Evolutionary conservation across 176 grass and related monocot genomes (phyloP).

Genomic region (Alopecurus myosuroides): DNA sequence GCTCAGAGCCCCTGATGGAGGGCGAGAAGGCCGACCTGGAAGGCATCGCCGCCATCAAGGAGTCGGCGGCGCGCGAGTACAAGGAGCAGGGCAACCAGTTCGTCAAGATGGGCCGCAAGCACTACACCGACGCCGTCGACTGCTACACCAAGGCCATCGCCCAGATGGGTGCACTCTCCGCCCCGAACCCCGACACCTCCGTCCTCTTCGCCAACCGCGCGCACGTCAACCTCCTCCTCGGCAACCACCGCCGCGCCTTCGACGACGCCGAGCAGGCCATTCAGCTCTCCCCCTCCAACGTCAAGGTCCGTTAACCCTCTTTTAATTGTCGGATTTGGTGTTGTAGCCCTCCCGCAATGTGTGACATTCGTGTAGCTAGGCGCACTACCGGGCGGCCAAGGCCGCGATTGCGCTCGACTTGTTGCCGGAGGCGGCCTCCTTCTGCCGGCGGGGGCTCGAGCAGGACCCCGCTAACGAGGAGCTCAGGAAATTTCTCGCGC

Average conservation of each 20-base stretch:
- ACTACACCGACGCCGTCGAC: slow-evolving; percentile 69
- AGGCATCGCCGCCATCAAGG: slow-evolving; percentile 75
- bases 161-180: slow-evolving; percentile 46
- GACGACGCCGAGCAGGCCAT: slow-evolving; percentile 68
- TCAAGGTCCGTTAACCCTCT: slow-evolving; percentile 50
- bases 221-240: slow-evolving; percentile 85
- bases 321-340: neutral
- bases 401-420: slow-evolving; percentile 66
- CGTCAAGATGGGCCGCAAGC: slow-evolving; percentile 72
- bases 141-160: slow-evolving; percentile 89
- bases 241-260: slow-evolving; percentile 68
- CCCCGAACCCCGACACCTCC: slow-evolving; percentile 42
- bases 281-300: slow-evolving; percentile 52
- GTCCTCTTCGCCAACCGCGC: slow-evolving; percentile 85
- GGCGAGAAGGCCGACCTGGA: slow-evolving; percentile 71
- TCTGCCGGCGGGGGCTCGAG: slow-evolving; percentile 67
- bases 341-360: neutral
- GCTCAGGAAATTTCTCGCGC: slow-evolving; percentile 56
- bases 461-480: slow-evolving; percentile 68
- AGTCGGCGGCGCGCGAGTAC: slow-evolving; percentile 65
- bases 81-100: slow-evolving; percentile 87
- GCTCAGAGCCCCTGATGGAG: slow-evolving; percentile 52
- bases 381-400: slow-evolving; percentile 82
- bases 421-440: slow-evolving; percentile 47
- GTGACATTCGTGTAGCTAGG: slow-evolving; percentile 50